A percentile compares a stretch with the other conserved stretches of the same genome.
Evolutionary conservation across 169 alveolate species (phyloP).

Genomic region (Plasmodium knowlesi): DNA sequence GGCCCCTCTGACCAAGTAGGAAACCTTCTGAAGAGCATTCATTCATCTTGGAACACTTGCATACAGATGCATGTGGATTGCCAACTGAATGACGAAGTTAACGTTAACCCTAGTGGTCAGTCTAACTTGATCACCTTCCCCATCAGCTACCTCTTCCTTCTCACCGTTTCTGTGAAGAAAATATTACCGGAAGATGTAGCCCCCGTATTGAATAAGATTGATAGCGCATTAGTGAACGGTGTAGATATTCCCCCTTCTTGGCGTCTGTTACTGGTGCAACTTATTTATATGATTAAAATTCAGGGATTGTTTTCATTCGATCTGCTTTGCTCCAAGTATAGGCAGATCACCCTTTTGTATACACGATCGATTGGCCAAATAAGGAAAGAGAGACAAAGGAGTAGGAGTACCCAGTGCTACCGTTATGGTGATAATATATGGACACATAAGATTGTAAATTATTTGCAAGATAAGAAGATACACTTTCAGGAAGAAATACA

Average conservation of each 20-base stretch:
- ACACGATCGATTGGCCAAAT: not conserved
- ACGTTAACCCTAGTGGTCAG: not conserved
- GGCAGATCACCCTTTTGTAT: conserved; percentile 18
- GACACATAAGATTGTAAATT: conserved; percentile 1
- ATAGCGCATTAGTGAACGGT: not conserved
- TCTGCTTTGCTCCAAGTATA: conserved; percentile 2
- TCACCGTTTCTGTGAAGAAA: conserved; percentile 6
- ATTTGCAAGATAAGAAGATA: not conserved
- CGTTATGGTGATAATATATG: not conserved
- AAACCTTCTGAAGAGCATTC: conserved; percentile 7
- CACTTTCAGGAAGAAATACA: conserved; percentile 1
- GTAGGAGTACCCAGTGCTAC: not conserved
- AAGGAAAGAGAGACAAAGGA: not conserved
- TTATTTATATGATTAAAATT: conserved; percentile 26
- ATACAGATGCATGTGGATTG: not conserved
- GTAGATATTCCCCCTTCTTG: conserved; percentile 17
- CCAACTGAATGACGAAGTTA: not conserved
- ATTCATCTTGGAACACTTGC: not conserved
- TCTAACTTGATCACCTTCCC: not conserved
- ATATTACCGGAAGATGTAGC: not conserved
- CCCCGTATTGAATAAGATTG: conserved; percentile 5
- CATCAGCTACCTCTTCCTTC: conserved; percentile 36
- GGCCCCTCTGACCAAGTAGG: not conserved
- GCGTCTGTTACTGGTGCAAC: conserved; percentile 27
- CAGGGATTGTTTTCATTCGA: conserved; percentile 30